A percentile compares a stretch with the other conserved stretches of the same genome.
phyloP scores from a whole-genome alignment of 225 moss, liverwort and hornwort species.

The Rhytidiadelphus loreus region DNA sequence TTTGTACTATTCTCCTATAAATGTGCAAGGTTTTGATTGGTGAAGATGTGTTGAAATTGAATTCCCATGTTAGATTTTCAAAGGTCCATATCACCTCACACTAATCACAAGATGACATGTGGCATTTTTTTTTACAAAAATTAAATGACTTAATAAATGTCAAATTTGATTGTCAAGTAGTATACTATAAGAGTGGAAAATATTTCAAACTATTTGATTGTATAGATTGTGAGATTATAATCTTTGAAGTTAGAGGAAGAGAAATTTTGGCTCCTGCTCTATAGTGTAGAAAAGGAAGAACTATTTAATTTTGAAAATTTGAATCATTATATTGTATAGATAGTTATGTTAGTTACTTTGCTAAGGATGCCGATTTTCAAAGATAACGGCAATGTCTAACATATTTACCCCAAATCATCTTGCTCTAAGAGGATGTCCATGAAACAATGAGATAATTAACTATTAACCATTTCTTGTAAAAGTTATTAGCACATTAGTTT shows the following conservation, averaged over 20 bases:
- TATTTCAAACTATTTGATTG: background rate
- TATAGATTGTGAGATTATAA: background rate
- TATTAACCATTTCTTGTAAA: background rate
- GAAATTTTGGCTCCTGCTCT: accelerated
- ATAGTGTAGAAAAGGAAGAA: background rate
- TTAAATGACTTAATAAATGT: background rate
- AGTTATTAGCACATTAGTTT: too few relatives aligned
- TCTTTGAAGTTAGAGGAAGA: background rate
- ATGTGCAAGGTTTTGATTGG: accelerated
- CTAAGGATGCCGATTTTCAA: background rate
- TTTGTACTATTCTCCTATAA: background rate
- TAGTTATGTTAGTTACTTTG: background rate
- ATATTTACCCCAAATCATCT: background rate
- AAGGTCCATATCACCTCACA: background rate
- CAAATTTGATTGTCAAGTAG: background rate
- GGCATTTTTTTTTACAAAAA: too few relatives aligned
- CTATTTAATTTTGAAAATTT: background rate
- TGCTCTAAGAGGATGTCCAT: background rate
- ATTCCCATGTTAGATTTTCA: background rate
- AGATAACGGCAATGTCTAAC: accelerated
- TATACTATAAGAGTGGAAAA: background rate
- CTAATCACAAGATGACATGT: background rate
- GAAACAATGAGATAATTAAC: background rate
- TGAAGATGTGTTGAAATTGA: background rate
- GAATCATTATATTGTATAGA: background rate